Conservation (phyloP, 345 rosid species). For the Pelargonium nanum region DNA sequence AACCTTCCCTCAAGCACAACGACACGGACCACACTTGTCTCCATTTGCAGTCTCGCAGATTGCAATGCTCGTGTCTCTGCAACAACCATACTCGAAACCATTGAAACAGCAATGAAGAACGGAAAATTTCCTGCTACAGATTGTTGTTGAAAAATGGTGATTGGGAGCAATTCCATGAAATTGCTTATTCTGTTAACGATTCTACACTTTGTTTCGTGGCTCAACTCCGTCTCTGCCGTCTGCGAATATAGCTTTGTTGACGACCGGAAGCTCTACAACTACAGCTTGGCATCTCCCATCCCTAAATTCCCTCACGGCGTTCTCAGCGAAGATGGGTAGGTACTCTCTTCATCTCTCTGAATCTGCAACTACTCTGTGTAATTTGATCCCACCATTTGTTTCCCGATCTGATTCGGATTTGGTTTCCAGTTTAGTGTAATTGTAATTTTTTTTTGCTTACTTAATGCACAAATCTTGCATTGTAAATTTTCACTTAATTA, state of each 20-base stretch:
- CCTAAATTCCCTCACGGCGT: slow-evolving; percentile 68
- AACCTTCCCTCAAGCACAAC: too few relatives aligned
- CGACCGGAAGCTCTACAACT: slow-evolving; percentile 43
- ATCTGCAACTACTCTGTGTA: not conserved
- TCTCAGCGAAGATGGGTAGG: slow-evolving; percentile 97
- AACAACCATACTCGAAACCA: not conserved
- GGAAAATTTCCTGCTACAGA: not conserved
- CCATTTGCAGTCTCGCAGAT: too few relatives aligned
- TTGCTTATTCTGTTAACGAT: slow-evolving; percentile 13
- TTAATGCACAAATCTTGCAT: not conserved
- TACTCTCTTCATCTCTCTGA: slow-evolving; percentile 4
- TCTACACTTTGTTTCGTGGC: slow-evolving; percentile 16
- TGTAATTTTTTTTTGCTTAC: too few relatives aligned
- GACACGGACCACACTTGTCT: too few relatives aligned
- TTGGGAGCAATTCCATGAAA: not conserved
- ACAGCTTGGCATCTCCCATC: slow-evolving; percentile 60
- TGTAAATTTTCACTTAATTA: too few relatives aligned
- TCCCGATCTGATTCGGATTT: slow-evolving; percentile 12
- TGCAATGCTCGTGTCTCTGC: not conserved
- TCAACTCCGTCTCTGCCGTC: slow-evolving; percentile 22
- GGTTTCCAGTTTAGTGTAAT: too few relatives aligned
- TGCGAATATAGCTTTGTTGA: slow-evolving; percentile 57
- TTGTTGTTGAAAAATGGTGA: not conserved
- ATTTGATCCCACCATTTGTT: not conserved
- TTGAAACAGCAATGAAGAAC: not conserved